Evolutionary conservation across 2,329 filamentous ascomycete species (phyloP).

Genomic region (Uncinocarpus reesii): DNA sequence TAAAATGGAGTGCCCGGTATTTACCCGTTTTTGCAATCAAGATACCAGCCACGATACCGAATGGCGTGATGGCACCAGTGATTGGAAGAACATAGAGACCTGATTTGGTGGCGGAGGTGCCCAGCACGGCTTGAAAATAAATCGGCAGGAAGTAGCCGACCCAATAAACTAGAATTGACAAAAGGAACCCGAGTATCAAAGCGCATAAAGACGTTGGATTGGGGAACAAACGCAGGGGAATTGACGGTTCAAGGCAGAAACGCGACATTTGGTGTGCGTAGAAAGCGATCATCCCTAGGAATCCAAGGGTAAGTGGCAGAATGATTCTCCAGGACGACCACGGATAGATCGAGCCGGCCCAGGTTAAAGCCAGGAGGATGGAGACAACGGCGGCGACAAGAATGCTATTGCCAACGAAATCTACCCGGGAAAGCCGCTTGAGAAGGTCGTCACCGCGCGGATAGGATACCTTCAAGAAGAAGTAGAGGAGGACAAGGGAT

Average conservation of each 20-base stretch:
- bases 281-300: conserved; percentile 49
- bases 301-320: conserved; percentile 52
- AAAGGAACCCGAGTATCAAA: conserved; percentile 57
- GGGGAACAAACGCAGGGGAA: conserved; percentile 58
- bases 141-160: conserved; percentile 70
- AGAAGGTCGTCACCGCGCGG: conserved; percentile 26
- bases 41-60: conserved; percentile 22
- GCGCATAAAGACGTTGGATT: conserved; percentile 55
- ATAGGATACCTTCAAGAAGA: conserved; percentile 34
- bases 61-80: conserved; percentile 16
- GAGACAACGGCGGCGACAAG: conserved; percentile 67
- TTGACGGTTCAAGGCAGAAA: conserved; percentile 53
- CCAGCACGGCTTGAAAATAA: conserved; percentile 69
- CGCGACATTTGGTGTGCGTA: conserved; percentile 61
- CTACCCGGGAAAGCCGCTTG: conserved; percentile 41
- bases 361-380: conserved; percentile 75
- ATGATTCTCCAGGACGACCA: conserved; percentile 59
- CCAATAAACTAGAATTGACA: conserved; percentile 59
- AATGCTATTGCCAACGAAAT: conserved; percentile 53
- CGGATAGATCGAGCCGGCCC: conserved; percentile 58
- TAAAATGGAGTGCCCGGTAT: conserved; percentile 28
- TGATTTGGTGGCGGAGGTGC: conserved; percentile 34
- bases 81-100: conserved; percentile 21
- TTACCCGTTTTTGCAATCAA: conserved; percentile 23
- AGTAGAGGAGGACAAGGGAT: conserved; percentile 24